phyloP scores from a whole-genome alignment of 192 early-diverging fungal genomes.

The Linnemannia zychae region DNA sequence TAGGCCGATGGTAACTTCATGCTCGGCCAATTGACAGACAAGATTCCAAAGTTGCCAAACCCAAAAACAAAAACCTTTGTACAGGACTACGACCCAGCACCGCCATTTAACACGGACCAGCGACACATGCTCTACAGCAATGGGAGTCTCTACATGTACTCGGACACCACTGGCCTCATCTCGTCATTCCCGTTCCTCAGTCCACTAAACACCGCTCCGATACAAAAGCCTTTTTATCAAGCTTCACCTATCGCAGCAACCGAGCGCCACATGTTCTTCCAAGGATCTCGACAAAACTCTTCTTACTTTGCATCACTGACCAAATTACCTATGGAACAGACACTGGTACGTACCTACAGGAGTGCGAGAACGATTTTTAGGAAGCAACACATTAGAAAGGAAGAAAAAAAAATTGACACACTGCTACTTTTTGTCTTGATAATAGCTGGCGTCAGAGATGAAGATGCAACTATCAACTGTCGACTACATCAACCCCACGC shows the following conservation, averaged over 20 bases:
- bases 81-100: background rate
- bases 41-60: background rate
- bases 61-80: background rate
- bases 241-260: background rate
- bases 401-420: too few species aligned
- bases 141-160: background rate
- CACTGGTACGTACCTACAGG: too few species aligned
- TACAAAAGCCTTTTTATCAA: background rate
- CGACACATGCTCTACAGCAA: background rate
- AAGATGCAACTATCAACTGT: background rate
- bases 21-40: background rate
- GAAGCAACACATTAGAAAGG: too few species aligned
- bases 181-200: background rate
- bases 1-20: background rate
- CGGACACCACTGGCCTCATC: background rate
- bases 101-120: background rate
- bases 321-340: too few species aligned
- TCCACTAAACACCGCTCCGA: background rate
- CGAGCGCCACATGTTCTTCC: background rate
- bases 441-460: background rate
- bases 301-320: background rate
- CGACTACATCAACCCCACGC: background rate
- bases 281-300: background rate
- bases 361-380: too few species aligned
- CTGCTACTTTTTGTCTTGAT: background rate